Evolutionary conservation across 306 rosid genomes (phyloP).

Genomic region (Ochetophila trinervis): DNA sequence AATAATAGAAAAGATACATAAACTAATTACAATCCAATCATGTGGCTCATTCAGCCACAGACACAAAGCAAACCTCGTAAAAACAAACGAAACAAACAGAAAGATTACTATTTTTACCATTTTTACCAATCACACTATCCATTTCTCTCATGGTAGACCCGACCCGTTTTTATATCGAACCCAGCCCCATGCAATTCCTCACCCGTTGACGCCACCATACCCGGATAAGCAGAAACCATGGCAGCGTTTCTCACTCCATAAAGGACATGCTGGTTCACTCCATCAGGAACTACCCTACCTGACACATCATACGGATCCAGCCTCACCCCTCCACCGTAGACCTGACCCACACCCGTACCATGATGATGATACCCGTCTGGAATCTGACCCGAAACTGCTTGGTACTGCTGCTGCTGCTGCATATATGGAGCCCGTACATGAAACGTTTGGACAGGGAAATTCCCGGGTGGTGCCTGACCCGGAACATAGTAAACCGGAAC

Average conservation of each 20-base stretch:
- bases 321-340: conserved; percentile 46
- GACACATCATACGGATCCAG: conserved; percentile 48
- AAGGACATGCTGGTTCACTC: conserved; percentile 46
- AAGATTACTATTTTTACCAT: conserved; percentile 6
- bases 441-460: conserved; percentile 37
- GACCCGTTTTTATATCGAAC: conserved; percentile 38
- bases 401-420: conserved; percentile 43
- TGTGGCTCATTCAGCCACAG: background rate
- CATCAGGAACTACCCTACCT: conserved; percentile 30
- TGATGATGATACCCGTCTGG: conserved; percentile 53
- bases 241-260: conserved; percentile 45
- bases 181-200: conserved; percentile 54
- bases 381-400: conserved; percentile 37
- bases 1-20: background rate
- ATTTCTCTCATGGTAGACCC: conserved; percentile 28
- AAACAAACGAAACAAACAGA: background rate
- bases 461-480: conserved; percentile 29
- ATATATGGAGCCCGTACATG: conserved; percentile 40
- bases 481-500: conserved; percentile 53
- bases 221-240: conserved; percentile 25
- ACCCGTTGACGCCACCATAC: conserved; percentile 39
- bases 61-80: background rate
- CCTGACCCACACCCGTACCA: conserved; percentile 48
- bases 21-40: conserved; percentile 6
- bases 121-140: conserved; percentile 15